Evolutionary conservation across 2,329 filamentous ascomycete genomes (phyloP), one percentile per base, ranked within the genome.

Genomic region (Cyphellophora attinorum): DNA sequence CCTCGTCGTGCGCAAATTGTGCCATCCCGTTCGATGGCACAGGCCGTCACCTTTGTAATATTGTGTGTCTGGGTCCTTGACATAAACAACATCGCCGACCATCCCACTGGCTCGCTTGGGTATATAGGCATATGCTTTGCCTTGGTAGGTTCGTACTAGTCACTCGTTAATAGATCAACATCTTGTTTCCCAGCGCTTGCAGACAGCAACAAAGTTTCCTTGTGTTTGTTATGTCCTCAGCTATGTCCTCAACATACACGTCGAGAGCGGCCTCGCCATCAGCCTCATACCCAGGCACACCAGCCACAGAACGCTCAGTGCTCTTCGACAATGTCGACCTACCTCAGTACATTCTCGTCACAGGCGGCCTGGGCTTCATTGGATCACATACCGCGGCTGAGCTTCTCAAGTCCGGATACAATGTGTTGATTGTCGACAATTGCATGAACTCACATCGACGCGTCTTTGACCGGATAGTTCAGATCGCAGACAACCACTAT

Each of bases 241-340:
- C 4, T 27, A 13, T 11, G 14, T n/a, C 12, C 12, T 30, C 32
- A 27, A 15, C 6, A 14, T 29, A 31, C 16, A 30, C 28, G 11
- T 12, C 10, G 11, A 13, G 28, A 16, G 12, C 19, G 27, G 11
- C 18, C 33, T 37, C 34, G 14, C 11, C 12, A 3, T n/a, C 5
- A 5, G 15, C 21, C 15, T 16, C 14, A 6, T 11, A 16, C 12
- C 34, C 34, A 11, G 27, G 19, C 6, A 37, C 31, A 15, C 65
- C 65, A 15, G 58, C 54, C 32, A 68, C 65, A 19, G 56, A 65
- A 35, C 54, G 51, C 27, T 65, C 61, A 16, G 51, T 62, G 17
- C 49, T 67, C 29, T 67, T 67, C 44, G 59, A 62, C 45, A 52
- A 61, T 28, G 60, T 55, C 27, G 54, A 54, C 19, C 42, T 51